Evolutionary conservation across 2,329 filamentous ascomycete species (phyloP).

Genomic region (Ploettnerulaceae sp.): DNA sequence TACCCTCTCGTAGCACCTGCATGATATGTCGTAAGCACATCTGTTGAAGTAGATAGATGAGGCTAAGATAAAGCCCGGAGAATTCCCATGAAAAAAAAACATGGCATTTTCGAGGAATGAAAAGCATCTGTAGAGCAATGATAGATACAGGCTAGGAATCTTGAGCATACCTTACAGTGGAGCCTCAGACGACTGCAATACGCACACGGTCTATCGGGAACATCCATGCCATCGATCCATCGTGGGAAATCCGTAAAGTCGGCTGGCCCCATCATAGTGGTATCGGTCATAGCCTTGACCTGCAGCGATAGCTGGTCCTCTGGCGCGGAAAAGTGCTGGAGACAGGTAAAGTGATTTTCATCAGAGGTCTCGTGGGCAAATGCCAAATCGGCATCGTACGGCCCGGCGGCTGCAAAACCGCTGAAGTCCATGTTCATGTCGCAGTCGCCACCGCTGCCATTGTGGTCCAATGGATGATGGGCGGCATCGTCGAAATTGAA

Average conservation of each 20-base stretch:
- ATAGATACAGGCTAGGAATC: no score
- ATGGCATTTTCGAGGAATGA: no score
- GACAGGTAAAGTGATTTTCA: conserved; percentile 54
- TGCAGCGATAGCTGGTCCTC: conserved; percentile 34
- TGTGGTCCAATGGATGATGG: conserved; percentile 14
- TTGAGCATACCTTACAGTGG: conserved; percentile 58
- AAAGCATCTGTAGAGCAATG: no score
- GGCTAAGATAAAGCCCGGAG: no score
- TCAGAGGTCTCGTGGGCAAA: conserved; percentile 53
- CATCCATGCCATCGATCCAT: conserved; percentile 31
- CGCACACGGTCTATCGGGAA: conserved; percentile 41
- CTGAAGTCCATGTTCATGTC: background rate
- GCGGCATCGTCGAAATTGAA: conserved; percentile 56
- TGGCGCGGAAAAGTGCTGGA: conserved; percentile 51
- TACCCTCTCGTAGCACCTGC: conserved; percentile 55
- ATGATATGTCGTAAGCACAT: no score
- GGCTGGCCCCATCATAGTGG: conserved; percentile 38
- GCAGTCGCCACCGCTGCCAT: background rate
- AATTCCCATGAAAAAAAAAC: no score
- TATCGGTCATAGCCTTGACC: conserved; percentile 30
- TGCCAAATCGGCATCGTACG: conserved; percentile 45
- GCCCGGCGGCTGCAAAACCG: conserved; percentile 2
- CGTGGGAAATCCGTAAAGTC: conserved; percentile 38
- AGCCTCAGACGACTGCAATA: conserved; percentile 50
- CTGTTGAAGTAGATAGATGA: no score